Base-by-base conservation (phyloP, 176 grass and related monocot genomes). In the Ensete glaucum region DNA sequence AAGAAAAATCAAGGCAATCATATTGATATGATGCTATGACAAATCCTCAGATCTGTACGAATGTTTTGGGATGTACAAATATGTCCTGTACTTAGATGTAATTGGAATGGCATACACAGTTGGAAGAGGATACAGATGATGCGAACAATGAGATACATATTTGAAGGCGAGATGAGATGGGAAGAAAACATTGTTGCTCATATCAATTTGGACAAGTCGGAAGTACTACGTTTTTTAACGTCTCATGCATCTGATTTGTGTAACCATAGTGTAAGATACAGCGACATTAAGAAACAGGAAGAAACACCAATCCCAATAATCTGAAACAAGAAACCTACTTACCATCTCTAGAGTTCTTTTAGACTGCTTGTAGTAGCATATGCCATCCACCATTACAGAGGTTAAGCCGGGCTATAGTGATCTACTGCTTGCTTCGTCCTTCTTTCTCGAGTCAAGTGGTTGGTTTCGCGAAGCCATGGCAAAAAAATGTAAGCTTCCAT, bases 401-500 rank as follows among this genome's bases (percentile, higher is more conserved):
- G 75, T 64, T 60, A 60, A 75, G 19, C 19, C 13, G 6, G 53
- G 9, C 59, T 27, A 9, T 0, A 51, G 34, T 14, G 23, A 43
- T 16, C 34, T 52, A 10, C 34, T 51, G 10, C 17, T 14, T n/a
- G 17, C 49, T 63, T 20, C 21, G 11, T 2, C 22, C 11, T 20
- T 76, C 20, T 29, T 50, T 29, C 9, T 3, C 34, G 2, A 17
- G 1, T 43, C 53, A 5, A 19, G 20, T n/a, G 24, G 12, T n/a
- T 0, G 12, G 34, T 6, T 43, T 6, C 34, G 75, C 34, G 75
- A 77, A 77, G 55, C 27, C 56, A 63, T 13, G 16, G 24, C n/a
- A 59, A 69, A 73, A 60, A 73, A 73, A 73, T 26, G 48, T 52
- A 77, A 65, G 59, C 75, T 77, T 77, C 75, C 43, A 52, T 65